Evolutionary conservation across 73 alveolate genomes (phyloP).

Genomic region (Paramecium sexaurelia): DNA sequence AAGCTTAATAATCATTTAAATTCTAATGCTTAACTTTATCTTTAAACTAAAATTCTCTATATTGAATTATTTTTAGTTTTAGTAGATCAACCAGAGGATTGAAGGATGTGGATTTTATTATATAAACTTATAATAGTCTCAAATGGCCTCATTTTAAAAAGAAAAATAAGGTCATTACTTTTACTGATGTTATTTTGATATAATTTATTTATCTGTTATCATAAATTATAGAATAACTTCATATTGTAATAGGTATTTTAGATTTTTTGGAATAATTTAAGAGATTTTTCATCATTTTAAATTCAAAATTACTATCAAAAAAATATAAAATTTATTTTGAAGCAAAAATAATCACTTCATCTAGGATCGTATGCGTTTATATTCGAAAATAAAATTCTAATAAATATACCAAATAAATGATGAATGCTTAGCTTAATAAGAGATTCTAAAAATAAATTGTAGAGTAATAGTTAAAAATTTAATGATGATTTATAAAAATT

Average conservation of each 20-base stretch:
- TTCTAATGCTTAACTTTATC: conserved; percentile 93
- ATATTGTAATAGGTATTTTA: too few species aligned
- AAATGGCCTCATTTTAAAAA: conserved; percentile 78
- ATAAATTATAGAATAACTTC: too few species aligned
- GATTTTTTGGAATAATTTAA: conserved; percentile 84
- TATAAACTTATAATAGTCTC: conserved; percentile 77
- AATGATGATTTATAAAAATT: conserved; percentile 89
- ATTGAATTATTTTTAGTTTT: too few species aligned
- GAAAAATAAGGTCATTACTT: too few species aligned
- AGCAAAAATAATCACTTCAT: conserved; percentile 76
- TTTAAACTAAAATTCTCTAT: too few species aligned
- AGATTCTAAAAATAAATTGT: conserved; percentile 80
- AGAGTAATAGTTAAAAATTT: conserved; percentile 92
- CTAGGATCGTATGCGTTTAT: conserved; percentile 77
- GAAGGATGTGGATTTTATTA: conserved; percentile 92
- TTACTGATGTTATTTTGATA: conserved; percentile 97
- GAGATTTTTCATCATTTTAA: conserved; percentile 78
- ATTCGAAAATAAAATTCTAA: conserved; percentile 84
- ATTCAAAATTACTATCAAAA: conserved; percentile 88
- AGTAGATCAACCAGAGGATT: conserved; percentile 92
- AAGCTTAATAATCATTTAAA: conserved; percentile 95
- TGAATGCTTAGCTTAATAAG: conserved; percentile 62
- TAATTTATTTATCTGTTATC: conserved; percentile 96
- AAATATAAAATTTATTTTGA: conserved; percentile 88
- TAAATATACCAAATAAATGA: conserved; percentile 76